A percentile compares a stretch with the other conserved stretches of the same genome.
Conservation (phyloP, 2,329 filamentous ascomycete genomes). For the Colletotrichum echinochloae region DNA sequence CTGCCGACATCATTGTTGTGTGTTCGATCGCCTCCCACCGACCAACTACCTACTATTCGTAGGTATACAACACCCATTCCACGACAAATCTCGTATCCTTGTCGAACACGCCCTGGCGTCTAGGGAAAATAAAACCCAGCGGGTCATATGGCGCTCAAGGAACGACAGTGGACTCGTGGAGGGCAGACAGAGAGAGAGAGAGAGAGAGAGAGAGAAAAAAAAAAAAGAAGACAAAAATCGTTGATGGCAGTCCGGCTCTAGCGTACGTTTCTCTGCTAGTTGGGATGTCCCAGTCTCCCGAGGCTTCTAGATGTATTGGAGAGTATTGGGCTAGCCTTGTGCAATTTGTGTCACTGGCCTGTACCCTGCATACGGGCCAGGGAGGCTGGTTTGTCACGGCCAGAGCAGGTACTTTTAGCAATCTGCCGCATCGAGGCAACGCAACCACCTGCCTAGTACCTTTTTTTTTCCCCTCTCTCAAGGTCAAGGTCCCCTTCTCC, state of each 20-base stretch:
- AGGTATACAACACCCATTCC: background rate
- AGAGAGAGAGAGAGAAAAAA: background rate
- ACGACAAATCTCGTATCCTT: conserved; percentile 13
- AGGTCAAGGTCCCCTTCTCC: background rate
- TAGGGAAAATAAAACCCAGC: conserved; percentile 15
- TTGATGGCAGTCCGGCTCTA: conserved; percentile 32
- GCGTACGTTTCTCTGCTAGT: conserved; percentile 10
- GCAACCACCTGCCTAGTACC: conserved; percentile 19
- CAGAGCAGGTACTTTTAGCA: conserved; percentile 27
- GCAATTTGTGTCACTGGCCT: conserved; percentile 37
- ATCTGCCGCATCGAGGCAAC: conserved; percentile 4
- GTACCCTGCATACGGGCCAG: conserved; percentile 38
- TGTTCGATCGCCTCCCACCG: background rate
- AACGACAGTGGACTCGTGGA: no score
- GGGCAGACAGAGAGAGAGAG: no score
- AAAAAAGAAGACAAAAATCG: conserved; percentile 15
- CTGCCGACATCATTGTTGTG: background rate
- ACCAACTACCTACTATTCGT: background rate
- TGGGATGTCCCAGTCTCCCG: conserved; percentile 37
- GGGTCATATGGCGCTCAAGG: conserved; percentile 27
- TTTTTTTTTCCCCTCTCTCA: background rate
- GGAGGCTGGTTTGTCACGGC: conserved; percentile 36
- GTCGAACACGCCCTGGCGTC: conserved; percentile 14
- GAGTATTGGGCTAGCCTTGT: conserved; percentile 37
- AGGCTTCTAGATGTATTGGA: conserved; percentile 34